These are phyloP conservation scores for Rhododendron kiyosumense DNA, from an alignment of 148 eudicot species.

Conservation along the genomic window DNA sequence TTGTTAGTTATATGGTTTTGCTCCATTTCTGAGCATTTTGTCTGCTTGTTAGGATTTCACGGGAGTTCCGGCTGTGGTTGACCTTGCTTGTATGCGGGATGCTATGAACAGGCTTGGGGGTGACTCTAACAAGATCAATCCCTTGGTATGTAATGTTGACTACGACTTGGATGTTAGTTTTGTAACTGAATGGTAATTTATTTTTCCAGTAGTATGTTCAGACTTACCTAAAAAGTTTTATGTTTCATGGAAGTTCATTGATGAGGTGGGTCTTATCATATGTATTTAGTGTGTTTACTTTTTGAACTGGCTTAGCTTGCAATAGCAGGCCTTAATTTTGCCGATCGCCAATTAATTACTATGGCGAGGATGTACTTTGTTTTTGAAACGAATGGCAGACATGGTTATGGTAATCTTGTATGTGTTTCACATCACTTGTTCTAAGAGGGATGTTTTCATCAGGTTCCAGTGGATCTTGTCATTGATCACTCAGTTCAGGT, in stretches of 20 bases:
- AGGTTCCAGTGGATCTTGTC: constrained; percentile 98
- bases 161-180: neutral
- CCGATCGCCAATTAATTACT: neutral
- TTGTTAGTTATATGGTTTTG: neutral
- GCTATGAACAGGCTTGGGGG: constrained; percentile 75
- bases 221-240: neutral
- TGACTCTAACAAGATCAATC: constrained; percentile 83
- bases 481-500: constrained; percentile 96
- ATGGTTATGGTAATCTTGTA: neutral
- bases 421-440: neutral
- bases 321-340: neutral
- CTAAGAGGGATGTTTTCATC: constrained; percentile 13
- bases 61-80: constrained; percentile 94
- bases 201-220: neutral
- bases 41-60: constrained; percentile 64
- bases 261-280: neutral
- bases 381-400: neutral
- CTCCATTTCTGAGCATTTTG: neutral
- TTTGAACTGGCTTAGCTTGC: neutral
- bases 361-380: neutral
- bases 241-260: neutral
- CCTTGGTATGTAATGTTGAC: constrained; percentile 47
- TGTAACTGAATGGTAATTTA: neutral
- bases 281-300: neutral
- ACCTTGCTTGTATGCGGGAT: constrained; percentile 91